Conservation (phyloP, 169 alveolate genomes). For the Blepharisma undulans region DNA sequence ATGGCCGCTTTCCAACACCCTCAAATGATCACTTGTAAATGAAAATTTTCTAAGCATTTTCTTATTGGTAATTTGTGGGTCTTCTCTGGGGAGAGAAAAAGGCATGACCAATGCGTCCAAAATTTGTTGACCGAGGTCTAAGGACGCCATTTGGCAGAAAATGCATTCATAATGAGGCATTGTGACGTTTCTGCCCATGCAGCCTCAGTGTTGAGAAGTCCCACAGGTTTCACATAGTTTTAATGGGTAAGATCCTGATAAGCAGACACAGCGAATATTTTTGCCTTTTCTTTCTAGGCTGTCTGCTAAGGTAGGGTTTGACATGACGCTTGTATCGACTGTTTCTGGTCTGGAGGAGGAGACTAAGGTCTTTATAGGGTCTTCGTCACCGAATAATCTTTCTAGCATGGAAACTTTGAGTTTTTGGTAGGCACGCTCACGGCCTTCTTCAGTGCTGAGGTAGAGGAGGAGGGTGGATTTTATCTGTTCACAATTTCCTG, state of each 20-base stretch:
- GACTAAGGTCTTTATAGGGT: background rate
- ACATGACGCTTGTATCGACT: background rate
- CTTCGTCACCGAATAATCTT: background rate
- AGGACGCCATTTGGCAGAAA: constrained; percentile 1
- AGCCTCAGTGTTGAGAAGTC: background rate
- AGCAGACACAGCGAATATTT: constrained; percentile 6
- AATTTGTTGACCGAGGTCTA: background rate
- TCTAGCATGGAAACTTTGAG: background rate
- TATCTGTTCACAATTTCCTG: background rate
- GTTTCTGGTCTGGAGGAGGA: background rate
- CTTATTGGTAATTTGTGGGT: background rate
- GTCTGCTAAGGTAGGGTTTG: background rate
- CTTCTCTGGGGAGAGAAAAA: background rate
- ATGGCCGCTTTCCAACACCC: background rate
- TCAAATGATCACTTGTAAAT: background rate
- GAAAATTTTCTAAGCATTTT: background rate
- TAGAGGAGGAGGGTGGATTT: background rate
- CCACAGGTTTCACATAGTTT: background rate
- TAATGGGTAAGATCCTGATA: background rate
- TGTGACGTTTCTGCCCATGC: background rate
- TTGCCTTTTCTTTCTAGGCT: background rate
- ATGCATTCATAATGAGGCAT: background rate
- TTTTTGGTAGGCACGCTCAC: background rate
- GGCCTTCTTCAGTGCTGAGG: background rate
- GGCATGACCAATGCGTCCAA: background rate